Evolutionary conservation across 805 yeast species (phyloP), one percentile per base, ranked within the genome.

Genomic region (Candida bentonensis): DNA sequence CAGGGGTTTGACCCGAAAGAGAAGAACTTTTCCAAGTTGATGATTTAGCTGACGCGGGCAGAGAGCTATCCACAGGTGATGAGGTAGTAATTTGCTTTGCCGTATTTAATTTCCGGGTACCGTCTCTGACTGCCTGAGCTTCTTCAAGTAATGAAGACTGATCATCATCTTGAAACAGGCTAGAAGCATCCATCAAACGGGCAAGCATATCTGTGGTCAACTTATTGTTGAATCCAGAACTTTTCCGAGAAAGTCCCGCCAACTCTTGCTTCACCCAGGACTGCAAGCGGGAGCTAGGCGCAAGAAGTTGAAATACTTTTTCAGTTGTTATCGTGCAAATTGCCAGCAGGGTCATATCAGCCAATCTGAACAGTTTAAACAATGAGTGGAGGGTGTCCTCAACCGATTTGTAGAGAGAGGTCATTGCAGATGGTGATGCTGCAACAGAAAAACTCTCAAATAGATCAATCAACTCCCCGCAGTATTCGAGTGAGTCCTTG

Each of bases 321-420:
- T n/a, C 11, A 5, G 36, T 17, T n/a, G 36, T 30, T 11, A 9
- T 30, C 11, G 36, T 30, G 20, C 36, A 30, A 30, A 30, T 30
- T 4, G 36, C 11, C 36, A 30, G 20, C 17, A 30, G 17, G 5
- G 36, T n/a, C 20, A 30, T 13, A 17, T 30, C 36, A 9, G 36
- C 36, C 5, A 30, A n/a, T 15, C 17, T 30, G 20, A 30, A 30
- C 13, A 30, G 17, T 30, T 30, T 11, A 30, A 11, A 54, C 26
- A 41, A 33, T 15, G 22, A 15, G 15, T 5, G 21, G 13, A 23
- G 42, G 17, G 44, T 30, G 17, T 9, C 5, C 7, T 5, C 7
- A 5, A 30, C 17, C 7, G 7, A 5, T 5, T 15, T n/a, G 17
- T 5, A 30, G 7, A 30, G 36, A 9, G n/a, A 11, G 20, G 17